These are phyloP conservation scores for Cylindrotheca closterium DNA, from an alignment of 108 stramenopile species.

Conservation along the genomic window DNA sequence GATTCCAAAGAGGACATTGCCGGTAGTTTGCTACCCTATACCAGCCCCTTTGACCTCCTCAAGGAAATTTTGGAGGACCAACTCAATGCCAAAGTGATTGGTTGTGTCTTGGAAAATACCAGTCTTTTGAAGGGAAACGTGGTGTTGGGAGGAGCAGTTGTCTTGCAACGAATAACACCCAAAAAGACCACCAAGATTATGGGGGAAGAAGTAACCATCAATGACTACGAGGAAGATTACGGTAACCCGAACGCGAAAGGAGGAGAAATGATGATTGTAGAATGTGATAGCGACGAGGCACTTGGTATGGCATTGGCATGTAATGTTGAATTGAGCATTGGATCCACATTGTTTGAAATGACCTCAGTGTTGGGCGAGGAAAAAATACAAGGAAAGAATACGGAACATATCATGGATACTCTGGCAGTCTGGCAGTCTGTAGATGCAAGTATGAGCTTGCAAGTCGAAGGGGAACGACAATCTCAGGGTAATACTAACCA, in stretches of 20 bases:
- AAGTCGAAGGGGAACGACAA: slow-evolving; percentile 55
- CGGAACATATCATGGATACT: slow-evolving; percentile 15
- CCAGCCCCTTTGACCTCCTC: slow-evolving; percentile 71
- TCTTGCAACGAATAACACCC: slow-evolving; percentile 59
- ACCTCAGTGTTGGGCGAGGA: slow-evolving; percentile 8
- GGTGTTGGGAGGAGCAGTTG: slow-evolving; percentile 74
- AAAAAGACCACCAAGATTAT: slow-evolving; percentile 37
- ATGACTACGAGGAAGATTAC: slow-evolving; percentile 64
- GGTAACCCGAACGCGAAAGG: slow-evolving; percentile 59
- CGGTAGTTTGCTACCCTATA: slow-evolving; percentile 34
- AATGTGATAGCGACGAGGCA: slow-evolving; percentile 88
- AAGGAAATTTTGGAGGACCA: slow-evolving; percentile 72
- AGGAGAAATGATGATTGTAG: slow-evolving; percentile 71
- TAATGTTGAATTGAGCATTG: slow-evolving; percentile 52
- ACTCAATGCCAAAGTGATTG: slow-evolving; percentile 73
- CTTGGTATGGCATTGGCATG: slow-evolving; percentile 76
- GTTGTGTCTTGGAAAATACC: slow-evolving; percentile 76
- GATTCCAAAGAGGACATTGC: slow-evolving; percentile 43
- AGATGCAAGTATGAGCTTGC: slow-evolving; percentile 35
- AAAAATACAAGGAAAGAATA: not conserved
- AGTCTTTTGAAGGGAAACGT: slow-evolving; percentile 70
- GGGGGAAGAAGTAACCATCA: slow-evolving; percentile 51
- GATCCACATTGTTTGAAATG: slow-evolving; percentile 54
- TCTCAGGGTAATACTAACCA: slow-evolving; percentile 17
- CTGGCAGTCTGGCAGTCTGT: slow-evolving; percentile 39